Evolutionary conservation across 352 stramenopile genomes (phyloP).

Genomic region (Globisporangium perplexum): DNA sequence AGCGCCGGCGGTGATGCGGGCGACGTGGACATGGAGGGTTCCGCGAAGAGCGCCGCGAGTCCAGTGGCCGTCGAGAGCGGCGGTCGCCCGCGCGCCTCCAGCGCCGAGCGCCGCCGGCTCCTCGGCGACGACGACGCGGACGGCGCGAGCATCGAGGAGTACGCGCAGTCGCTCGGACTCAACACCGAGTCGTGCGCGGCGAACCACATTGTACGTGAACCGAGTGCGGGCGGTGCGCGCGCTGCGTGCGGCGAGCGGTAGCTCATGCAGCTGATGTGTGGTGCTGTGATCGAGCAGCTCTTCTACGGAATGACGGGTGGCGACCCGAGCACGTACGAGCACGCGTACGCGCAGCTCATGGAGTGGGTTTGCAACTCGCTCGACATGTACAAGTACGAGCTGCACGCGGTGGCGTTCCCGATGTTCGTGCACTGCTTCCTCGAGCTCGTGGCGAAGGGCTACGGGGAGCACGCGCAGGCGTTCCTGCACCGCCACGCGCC

Average conservation of each 20-base stretch:
- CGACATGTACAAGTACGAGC: constrained; percentile 83
- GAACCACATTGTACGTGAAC: constrained; percentile 58
- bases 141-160: constrained; percentile 38
- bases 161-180: constrained; percentile 56
- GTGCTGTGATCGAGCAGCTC: constrained; percentile 29
- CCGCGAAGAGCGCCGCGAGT: constrained; percentile 6
- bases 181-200: constrained; percentile 64
- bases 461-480: constrained; percentile 29
- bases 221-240: background rate
- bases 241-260: too few species aligned
- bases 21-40: constrained; percentile 14
- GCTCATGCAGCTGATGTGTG: constrained; percentile 4
- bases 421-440: constrained; percentile 83
- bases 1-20: background rate
- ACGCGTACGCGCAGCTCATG: constrained; percentile 63
- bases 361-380: constrained; percentile 84
- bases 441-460: constrained; percentile 70
- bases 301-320: constrained; percentile 68
- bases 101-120: constrained; percentile 16
- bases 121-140: constrained; percentile 19
- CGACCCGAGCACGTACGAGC: constrained; percentile 52
- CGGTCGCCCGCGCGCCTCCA: constrained; percentile 1
- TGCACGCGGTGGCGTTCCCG: constrained; percentile 72
- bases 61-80: constrained; percentile 10
- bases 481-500: constrained; percentile 58